Base-by-base conservation (phyloP, 2,329 filamentous ascomycete species). In the Neonectria neomacrospora region DNA sequence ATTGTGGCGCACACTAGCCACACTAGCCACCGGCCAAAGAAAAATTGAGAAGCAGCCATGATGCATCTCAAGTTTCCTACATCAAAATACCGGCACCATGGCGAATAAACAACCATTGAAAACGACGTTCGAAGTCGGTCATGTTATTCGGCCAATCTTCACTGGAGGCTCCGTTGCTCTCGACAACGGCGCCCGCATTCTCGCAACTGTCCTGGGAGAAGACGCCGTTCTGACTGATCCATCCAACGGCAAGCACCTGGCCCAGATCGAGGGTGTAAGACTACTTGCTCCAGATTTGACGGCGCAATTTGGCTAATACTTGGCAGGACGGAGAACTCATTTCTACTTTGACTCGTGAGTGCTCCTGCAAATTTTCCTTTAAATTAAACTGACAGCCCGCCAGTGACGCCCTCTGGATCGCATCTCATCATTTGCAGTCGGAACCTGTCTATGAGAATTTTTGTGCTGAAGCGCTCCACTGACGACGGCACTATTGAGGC, bases 391-490 rank as follows among this genome's bases (percentile, higher is more conserved):
- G 60, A 66, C 66, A 32, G 28, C 44, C 52, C 16, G 26, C 20
- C 70, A 93, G 91, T 99, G 70, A 96, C 95, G 0, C 94, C 94
- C 1, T 93, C 92, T 65, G 93, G 90, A 9, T 94, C 93, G 26
- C 93, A 97, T 78, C 86, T 98, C 58, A 89, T 97, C 68, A 82
- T 96, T 70, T 98, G 94, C 81, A 99, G 96, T 18, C 90, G 95
- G 70, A 98, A 95, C n/a, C 85, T 97, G 58, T 94, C 94, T 7
- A 96, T 98, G 94, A 91, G 92, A 75, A 94, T 98, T 69, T 98
- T 93, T 80, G 81, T 90, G 18, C 83, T 99, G 26, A 85, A 85
- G 54, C 81, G 84, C 26, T 87, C 87, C 20, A 81, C 82, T 28
- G 83, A 86, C 20, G 83, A 86, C 39, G 83, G 83, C 50, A 79